Evolutionary conservation across 352 stramenopile genomes (phyloP), one percentile per base, ranked within the genome.

Genomic region (Globisporangium solare): DNA sequence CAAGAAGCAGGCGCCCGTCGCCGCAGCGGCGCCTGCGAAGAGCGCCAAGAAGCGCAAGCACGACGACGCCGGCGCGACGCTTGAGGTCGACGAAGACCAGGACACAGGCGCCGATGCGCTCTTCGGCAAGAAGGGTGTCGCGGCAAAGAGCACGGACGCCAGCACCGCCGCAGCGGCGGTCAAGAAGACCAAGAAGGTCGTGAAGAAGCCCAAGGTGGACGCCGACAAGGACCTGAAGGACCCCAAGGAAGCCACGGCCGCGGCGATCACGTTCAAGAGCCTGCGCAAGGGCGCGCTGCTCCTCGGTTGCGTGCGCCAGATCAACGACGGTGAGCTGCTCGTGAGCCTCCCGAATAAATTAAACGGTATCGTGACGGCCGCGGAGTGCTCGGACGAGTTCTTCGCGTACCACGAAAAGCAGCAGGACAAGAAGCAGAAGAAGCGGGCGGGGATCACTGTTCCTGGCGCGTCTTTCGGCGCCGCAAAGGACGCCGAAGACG

Each of bases 261-360:
- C 59, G 0, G 60, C 74, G 42, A 64, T 94, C 15, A 90, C 63
- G 47, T 95, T 89, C 71, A 89, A 89, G 58, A 66, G 60, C 24
- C 63, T 94, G 51, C 73, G 63, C 63, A 88, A 88, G 57, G 76
- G 78, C 22, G 64, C 83, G 69, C 63, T 82, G 52, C 60, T 98
- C 17, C 68, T 98, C 18, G 93, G 88, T 21, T 86, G 86, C 54
- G 74, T 98, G 54, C 79, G 89, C 24, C 88, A 98, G 69, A 70
- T 98, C 14, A 86, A 79, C 54, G 77, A 97, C 54, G 71, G 66
- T 35, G 77, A 88, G 59, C 69, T 95, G 39, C 67, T 98, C 22
- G 62, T 98, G 35, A 91, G 73, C 41, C 70, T 98, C 47, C 94
- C 93, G 4, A 98, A 97, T 74, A 96, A 97, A 51, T 82, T 98